Percentiles rank a stretch among this genome's conserved stretches.
Conservation (phyloP, 495 filamentous ascomycete genomes). For the Xylaria acuta region DNA sequence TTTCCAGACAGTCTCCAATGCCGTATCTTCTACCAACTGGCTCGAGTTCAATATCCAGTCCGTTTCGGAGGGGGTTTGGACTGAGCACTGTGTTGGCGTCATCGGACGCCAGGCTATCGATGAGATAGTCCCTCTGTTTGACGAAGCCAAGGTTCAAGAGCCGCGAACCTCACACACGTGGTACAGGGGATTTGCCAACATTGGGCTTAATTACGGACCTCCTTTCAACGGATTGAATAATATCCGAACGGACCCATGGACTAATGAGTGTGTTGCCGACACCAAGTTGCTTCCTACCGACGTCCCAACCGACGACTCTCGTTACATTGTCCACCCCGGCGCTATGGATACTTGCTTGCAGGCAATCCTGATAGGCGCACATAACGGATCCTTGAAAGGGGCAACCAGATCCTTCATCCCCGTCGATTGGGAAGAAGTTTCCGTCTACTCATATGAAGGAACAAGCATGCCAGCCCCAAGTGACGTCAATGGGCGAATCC, state of each 20-base stretch:
- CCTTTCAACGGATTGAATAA: constrained; percentile 29
- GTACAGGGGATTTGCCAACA: constrained; percentile 30
- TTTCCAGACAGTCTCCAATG: constrained; percentile 3
- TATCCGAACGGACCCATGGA: constrained; percentile 24
- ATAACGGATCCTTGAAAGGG: background rate
- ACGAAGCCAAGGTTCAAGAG: background rate
- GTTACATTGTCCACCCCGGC: constrained; percentile 31
- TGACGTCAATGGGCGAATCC: background rate
- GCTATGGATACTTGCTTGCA: constrained; percentile 36
- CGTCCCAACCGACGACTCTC: constrained; percentile 1
- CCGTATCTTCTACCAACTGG: constrained; percentile 8
- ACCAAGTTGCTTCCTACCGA: constrained; percentile 6
- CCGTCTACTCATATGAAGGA: constrained; percentile 5
- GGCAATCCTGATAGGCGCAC: constrained; percentile 23
- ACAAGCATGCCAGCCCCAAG: constrained; percentile 6
- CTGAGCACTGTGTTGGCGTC: background rate
- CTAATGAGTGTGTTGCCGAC: constrained; percentile 1
- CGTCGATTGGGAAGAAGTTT: constrained; percentile 11
- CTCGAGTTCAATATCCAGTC: constrained; percentile 4
- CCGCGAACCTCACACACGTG: constrained; percentile 13
- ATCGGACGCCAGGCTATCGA: background rate
- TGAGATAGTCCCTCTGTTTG: background rate
- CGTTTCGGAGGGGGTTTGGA: background rate
- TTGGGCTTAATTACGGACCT: constrained; percentile 35
- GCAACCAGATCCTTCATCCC: background rate